A percentile compares a stretch with the other conserved stretches of the same genome.
Conservation (phyloP, 1,284 basidiomycete genomes). For the Marasmius oreades region DNA sequence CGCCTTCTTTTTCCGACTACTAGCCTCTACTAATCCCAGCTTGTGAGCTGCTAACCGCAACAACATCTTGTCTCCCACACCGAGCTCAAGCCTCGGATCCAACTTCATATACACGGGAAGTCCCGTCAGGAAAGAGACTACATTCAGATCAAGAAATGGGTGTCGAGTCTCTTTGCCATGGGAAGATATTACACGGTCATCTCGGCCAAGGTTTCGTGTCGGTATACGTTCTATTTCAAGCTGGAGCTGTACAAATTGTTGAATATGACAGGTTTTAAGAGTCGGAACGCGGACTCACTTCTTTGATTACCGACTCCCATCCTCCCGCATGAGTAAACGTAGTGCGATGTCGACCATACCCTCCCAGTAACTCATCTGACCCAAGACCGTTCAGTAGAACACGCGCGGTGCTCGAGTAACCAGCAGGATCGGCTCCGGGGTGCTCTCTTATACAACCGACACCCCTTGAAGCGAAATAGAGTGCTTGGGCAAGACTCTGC, state of each 20-base stretch:
- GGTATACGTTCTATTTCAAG: slow-evolving; percentile 92
- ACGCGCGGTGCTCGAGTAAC: slow-evolving; percentile 73
- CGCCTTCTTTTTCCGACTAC: slow-evolving; percentile 80
- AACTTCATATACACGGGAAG: slow-evolving; percentile 81
- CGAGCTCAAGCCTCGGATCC: slow-evolving; percentile 66
- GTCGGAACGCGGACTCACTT: slow-evolving; percentile 46
- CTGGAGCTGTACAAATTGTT: slow-evolving; percentile 61
- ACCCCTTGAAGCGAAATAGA: slow-evolving; percentile 91
- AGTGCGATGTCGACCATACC: slow-evolving; percentile 87
- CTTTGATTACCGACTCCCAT: slow-evolving; percentile 75
- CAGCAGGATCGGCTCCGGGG: slow-evolving; percentile 31
- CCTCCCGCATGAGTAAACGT: slow-evolving; percentile 59
- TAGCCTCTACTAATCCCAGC: slow-evolving; percentile 69
- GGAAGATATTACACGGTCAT: slow-evolving; percentile 88
- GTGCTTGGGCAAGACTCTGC: slow-evolving; percentile 85
- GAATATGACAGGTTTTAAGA: not conserved
- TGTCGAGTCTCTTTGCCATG: slow-evolving; percentile 90
- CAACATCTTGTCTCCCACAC: slow-evolving; percentile 86
- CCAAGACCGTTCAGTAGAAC: slow-evolving; percentile 92
- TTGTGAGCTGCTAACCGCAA: slow-evolving; percentile 68
- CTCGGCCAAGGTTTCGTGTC: slow-evolving; percentile 86
- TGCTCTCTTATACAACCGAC: slow-evolving; percentile 49
- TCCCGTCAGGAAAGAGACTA: slow-evolving; percentile 70
- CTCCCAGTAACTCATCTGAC: slow-evolving; percentile 93
- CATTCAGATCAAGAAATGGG: slow-evolving; percentile 81